Evolutionary conservation across 164 flowering plant species (phyloP).

Genomic region (Kingdonia uniflora): DNA sequence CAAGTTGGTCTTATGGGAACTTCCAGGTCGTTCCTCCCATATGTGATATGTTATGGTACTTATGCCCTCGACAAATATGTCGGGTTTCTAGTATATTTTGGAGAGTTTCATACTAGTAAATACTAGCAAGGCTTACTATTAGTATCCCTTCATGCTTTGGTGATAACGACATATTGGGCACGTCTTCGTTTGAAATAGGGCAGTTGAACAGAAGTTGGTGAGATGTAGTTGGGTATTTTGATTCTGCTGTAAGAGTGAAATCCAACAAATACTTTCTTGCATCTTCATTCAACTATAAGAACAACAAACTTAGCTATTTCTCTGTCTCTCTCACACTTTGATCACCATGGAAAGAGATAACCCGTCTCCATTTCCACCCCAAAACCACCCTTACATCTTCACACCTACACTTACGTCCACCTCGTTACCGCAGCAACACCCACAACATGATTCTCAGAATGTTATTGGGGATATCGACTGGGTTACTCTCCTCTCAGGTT

Average conservation of each 20-base stretch:
- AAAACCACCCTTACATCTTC: constrained; percentile 12
- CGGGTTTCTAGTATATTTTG: too few species aligned
- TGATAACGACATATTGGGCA: constrained; percentile 17
- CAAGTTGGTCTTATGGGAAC: too few species aligned
- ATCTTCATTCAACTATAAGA: constrained; percentile 3
- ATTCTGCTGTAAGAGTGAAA: neutral
- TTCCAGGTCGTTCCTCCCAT: too few species aligned
- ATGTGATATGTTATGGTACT: too few species aligned
- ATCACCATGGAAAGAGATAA: neutral
- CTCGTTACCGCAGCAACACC: constrained; percentile 10
- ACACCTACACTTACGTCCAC: constrained; percentile 6
- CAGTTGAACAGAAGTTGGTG: constrained; percentile 30
- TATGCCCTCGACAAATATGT: too few species aligned
- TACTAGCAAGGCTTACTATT: too few species aligned
- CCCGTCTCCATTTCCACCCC: neutral
- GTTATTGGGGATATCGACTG: constrained; percentile 26
- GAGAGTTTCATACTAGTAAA: too few species aligned
- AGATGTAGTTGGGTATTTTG: constrained; percentile 16
- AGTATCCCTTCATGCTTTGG: neutral
- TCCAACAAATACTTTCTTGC: neutral
- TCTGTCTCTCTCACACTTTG: constrained; percentile 11
- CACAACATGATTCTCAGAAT: constrained; percentile 9
- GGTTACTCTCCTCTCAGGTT: constrained; percentile 23
- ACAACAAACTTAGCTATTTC: neutral
- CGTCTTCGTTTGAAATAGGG: constrained; percentile 14